Evolutionary conservation across 495 filamentous ascomycete species (phyloP).

Genomic region (Zalerion maritima): DNA sequence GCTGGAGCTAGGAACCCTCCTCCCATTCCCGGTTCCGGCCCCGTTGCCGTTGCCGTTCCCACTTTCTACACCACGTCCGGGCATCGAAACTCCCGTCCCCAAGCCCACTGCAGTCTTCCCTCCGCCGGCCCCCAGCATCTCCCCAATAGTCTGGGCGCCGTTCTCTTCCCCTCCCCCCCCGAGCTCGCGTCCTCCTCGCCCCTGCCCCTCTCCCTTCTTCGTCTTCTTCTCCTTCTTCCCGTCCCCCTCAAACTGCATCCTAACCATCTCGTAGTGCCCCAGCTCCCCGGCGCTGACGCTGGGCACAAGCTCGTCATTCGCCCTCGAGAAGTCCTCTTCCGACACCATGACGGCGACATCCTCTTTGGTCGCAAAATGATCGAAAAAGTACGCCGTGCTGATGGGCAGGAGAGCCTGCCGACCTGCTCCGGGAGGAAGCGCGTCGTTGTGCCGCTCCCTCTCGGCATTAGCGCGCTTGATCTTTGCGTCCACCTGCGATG

Average conservation of each 20-base stretch:
- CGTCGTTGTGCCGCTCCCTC: conserved; percentile 37
- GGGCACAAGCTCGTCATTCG: conserved; percentile 73
- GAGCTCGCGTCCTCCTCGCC: conserved; percentile 11
- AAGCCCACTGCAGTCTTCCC: conserved; percentile 9
- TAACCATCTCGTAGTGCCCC: conserved; percentile 76
- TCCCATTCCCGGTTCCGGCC: conserved; percentile 6
- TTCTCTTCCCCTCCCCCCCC: conserved; percentile 8
- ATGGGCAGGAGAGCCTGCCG: conserved; percentile 31
- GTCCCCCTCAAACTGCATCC: conserved; percentile 59
- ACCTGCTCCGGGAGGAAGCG: conserved; percentile 17
- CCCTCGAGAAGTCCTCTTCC: conserved; percentile 72
- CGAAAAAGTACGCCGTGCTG: conserved; percentile 85
- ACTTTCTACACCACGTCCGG: conserved; percentile 3
- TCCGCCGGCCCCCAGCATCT: conserved; percentile 15
- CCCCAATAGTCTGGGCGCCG: conserved; percentile 5
- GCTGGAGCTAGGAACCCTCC: conserved; percentile 2
- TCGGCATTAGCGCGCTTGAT: conserved; percentile 45
- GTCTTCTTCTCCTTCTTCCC: conserved; percentile 17
- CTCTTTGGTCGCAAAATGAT: conserved; percentile 68
- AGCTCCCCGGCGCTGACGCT: conserved; percentile 88
- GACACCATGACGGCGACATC: conserved; percentile 78
- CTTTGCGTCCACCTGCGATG: conserved; percentile 69
- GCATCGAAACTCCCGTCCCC: too few relatives aligned
- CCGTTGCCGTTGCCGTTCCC: conserved; percentile 41
- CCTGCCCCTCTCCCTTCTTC: conserved; percentile 19